Conservation (phyloP, 805 yeast species). For the Alloascoidea africana region DNA sequence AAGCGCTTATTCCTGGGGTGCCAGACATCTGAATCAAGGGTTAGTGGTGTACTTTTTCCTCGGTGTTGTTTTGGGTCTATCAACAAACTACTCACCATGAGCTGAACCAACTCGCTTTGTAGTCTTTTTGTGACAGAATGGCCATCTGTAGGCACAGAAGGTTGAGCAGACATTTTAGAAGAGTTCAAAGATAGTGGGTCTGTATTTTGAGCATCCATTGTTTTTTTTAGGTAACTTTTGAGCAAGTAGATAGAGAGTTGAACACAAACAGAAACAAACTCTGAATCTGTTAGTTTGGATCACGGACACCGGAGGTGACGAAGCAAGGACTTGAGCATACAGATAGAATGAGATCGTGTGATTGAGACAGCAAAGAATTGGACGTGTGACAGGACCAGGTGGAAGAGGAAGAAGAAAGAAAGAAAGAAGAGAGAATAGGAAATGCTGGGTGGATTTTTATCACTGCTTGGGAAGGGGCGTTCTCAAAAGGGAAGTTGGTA, state of each 20-base stretch:
- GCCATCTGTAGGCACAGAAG: constrained; percentile 18
- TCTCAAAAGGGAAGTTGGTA: no score
- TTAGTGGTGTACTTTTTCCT: neutral
- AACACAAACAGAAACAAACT: no score
- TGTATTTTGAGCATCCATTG: constrained; percentile 11
- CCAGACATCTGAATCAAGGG: constrained; percentile 20
- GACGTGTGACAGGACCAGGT: no score
- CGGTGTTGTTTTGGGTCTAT: neutral
- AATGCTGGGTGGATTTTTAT: no score
- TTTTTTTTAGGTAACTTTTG: neutral
- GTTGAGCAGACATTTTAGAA: constrained; percentile 5
- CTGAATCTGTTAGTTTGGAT: no score
- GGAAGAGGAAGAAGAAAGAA: no score
- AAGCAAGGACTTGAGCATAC: no score
- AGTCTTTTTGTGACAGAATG: constrained; percentile 34
- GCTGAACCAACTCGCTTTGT: constrained; percentile 35
- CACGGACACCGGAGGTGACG: no score
- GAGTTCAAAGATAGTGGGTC: constrained; percentile 7
- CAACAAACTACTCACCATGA: constrained; percentile 25
- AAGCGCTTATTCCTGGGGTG: constrained; percentile 37
- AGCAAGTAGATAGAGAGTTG: neutral
- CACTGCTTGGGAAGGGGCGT: no score
- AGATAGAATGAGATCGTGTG: no score
- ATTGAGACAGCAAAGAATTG: no score
- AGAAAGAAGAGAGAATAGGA: no score